phyloP scores from a whole-genome alignment of 352 stramenopile species.

The Aphanomyces invadans region DNA sequence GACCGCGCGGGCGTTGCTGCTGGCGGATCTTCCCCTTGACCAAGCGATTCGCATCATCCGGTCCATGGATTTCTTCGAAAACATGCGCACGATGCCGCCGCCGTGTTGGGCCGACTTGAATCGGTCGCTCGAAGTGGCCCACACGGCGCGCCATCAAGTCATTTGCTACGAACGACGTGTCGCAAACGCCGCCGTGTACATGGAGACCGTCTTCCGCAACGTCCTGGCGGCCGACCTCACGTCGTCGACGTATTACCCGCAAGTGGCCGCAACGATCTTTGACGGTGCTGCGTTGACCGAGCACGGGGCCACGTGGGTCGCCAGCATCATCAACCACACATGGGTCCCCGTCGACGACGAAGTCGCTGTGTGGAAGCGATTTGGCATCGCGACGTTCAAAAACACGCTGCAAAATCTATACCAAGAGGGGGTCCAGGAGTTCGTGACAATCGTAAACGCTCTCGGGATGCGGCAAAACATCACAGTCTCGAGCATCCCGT shows the following conservation, averaged over 20 bases:
- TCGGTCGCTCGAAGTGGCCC: constrained; percentile 12
- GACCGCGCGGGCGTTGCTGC: neutral
- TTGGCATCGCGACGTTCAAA: neutral
- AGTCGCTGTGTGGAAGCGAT: neutral
- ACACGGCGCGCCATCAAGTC: constrained; percentile 7
- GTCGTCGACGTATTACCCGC: neutral
- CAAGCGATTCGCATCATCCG: neutral
- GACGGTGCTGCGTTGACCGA: neutral
- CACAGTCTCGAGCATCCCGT: neutral
- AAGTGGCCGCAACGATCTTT: neutral
- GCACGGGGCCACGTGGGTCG: neutral
- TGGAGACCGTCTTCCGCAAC: constrained; percentile 14
- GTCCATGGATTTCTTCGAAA: neutral
- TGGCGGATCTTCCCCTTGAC: neutral
- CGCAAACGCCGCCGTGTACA: constrained; percentile 11
- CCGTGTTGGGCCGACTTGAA: constrained; percentile 21
- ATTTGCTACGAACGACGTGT: neutral
- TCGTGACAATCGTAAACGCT: neutral
- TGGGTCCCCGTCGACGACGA: constrained; percentile 3
- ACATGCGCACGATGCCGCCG: constrained; percentile 2
- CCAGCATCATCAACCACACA: neutral
- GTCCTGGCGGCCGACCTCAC: neutral
- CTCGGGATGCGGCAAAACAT: neutral
- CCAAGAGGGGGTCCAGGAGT: neutral
- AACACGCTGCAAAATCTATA: constrained; percentile 2